phyloP scores from a whole-genome alignment of 2,329 filamentous ascomycete species.

The Ambrosiella beaveri region DNA sequence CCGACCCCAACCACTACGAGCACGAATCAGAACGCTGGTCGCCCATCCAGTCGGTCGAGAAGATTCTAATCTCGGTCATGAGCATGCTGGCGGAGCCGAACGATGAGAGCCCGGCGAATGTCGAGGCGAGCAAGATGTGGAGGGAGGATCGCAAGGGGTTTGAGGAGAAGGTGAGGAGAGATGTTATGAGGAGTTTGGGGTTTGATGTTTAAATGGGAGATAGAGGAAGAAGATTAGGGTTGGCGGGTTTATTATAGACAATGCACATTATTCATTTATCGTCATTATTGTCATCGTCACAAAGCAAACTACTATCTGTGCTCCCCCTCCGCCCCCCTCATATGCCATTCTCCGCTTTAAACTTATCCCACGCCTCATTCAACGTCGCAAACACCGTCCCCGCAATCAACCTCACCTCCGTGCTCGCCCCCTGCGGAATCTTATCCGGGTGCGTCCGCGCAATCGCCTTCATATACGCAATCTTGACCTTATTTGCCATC shows the following conservation, averaged over 20 bases:
- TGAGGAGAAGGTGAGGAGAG: slow-evolving; percentile 67
- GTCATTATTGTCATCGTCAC: not conserved
- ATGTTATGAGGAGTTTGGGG: slow-evolving; percentile 63
- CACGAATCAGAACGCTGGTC: slow-evolving; percentile 91
- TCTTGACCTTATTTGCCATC: slow-evolving; percentile 87
- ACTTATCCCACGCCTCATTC: slow-evolving; percentile 59
- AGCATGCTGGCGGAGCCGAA: slow-evolving; percentile 97
- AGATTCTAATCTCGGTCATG: slow-evolving; percentile 93
- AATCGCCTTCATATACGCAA: slow-evolving; percentile 98
- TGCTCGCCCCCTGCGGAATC: slow-evolving; percentile 47
- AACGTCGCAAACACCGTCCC: slow-evolving; percentile 49
- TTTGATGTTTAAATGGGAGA: slow-evolving; percentile 22
- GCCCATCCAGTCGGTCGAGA: slow-evolving; percentile 92
- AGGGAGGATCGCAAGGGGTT: slow-evolving; percentile 69
- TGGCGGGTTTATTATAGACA: not conserved
- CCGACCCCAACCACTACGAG: slow-evolving; percentile 97
- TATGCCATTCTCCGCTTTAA: slow-evolving; percentile 50
- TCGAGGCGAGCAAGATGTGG: slow-evolving; percentile 95
- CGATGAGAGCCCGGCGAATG: slow-evolving; percentile 89
- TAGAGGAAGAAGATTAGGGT: not conserved
- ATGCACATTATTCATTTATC: not conserved
- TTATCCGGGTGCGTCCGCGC: slow-evolving; percentile 97
- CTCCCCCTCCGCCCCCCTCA: slow-evolving; percentile 18
- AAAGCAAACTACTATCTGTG: too few species aligned
- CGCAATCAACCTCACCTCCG: slow-evolving; percentile 49